Evolutionary conservation across 177 flowering plant genomes (phyloP).

Genomic region (Vitis hybrid): DNA sequence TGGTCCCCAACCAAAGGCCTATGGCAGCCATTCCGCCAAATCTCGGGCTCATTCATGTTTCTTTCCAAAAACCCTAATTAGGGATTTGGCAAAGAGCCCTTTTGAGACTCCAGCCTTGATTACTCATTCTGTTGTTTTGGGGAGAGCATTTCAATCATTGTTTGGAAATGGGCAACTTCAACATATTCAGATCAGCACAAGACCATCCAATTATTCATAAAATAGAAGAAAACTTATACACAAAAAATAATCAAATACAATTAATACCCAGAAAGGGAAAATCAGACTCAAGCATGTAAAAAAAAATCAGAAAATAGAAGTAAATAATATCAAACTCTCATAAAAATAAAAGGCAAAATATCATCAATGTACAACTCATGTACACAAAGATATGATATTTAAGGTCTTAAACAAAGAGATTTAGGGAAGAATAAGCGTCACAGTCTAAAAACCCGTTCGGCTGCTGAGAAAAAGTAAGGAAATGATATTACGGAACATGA

Average conservation of each 20-base stretch:
- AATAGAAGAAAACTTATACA: no score
- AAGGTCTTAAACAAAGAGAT: no score
- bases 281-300: background rate
- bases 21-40: constrained; percentile 47
- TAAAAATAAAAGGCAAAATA: no score
- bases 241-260: background rate
- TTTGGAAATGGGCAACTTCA: background rate
- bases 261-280: background rate
- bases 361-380: no score
- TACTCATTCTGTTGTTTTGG: constrained; percentile 17
- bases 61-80: constrained; percentile 30
- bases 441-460: no score
- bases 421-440: no score
- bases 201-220: no score
- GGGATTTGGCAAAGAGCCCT: constrained; percentile 26
- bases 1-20: constrained; percentile 60
- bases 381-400: no score
- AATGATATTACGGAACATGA: background rate
- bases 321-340: no score
- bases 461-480: background rate
- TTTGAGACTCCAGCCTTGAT: constrained; percentile 69
- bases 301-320: background rate
- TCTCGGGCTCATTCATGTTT: constrained; percentile 49
- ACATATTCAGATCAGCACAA: background rate
- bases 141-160: constrained; percentile 22